Evolutionary conservation across 2,329 filamentous ascomycete species (phyloP).

Genomic region (Fusarium sp.): DNA sequence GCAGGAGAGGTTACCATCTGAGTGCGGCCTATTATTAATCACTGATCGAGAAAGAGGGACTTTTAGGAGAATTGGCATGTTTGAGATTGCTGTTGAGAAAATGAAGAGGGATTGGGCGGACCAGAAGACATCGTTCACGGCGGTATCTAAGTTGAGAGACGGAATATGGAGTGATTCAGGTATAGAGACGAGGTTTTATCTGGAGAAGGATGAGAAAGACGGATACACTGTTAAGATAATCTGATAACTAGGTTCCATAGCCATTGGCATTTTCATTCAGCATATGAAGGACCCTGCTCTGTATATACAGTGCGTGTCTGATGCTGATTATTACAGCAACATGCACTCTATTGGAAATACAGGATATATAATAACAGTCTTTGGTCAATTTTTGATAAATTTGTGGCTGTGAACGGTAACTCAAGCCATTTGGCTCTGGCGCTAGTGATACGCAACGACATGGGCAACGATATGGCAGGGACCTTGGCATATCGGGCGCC

Average conservation of each 20-base stretch:
- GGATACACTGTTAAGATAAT: not conserved
- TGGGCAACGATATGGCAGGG: not conserved
- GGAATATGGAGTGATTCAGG: not conserved
- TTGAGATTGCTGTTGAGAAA: not conserved
- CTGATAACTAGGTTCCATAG: not conserved
- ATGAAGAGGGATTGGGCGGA: not conserved
- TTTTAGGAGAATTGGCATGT: not conserved
- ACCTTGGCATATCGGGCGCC: not conserved
- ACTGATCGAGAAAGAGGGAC: not conserved
- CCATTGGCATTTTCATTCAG: not conserved
- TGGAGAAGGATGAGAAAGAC: not conserved
- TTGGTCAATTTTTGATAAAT: not conserved
- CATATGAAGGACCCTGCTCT: rapidly evolving
- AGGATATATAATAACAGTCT: rapidly evolving
- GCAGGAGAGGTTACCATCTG: not conserved
- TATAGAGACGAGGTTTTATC: not conserved
- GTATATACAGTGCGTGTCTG: rapidly evolving
- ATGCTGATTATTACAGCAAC: rapidly evolving
- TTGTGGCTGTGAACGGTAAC: rapidly evolving
- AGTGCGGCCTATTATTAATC: not conserved
- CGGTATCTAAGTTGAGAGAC: not conserved
- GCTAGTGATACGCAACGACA: not conserved
- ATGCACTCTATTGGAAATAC: rapidly evolving
- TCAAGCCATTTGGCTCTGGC: not conserved
- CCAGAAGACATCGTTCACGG: not conserved